A percentile compares a stretch with the other conserved stretches of the same genome.
Evolutionary conservation across 2,329 filamentous ascomycete species (phyloP).

Genomic region (Alternaria viburni): DNA sequence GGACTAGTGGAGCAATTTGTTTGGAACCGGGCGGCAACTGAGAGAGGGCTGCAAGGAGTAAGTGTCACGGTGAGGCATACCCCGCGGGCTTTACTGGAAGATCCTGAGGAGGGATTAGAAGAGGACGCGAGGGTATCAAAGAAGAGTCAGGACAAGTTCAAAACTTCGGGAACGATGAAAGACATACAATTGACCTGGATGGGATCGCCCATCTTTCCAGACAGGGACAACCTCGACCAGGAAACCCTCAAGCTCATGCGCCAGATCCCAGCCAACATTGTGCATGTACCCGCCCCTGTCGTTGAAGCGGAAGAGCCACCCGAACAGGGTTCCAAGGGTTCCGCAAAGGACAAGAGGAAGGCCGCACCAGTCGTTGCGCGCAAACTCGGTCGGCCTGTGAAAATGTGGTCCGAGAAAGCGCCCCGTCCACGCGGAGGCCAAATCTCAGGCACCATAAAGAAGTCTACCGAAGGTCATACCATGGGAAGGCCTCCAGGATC

Average conservation of each 20-base stretch:
- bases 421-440: constrained; percentile 5
- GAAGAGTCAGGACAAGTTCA: constrained; percentile 16
- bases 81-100: constrained; percentile 16
- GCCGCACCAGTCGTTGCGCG: background rate
- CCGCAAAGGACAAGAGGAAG: background rate
- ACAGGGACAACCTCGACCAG: constrained; percentile 27
- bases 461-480: background rate
- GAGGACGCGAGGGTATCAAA: constrained; percentile 3
- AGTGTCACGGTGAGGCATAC: constrained; percentile 45
- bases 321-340: background rate
- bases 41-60: constrained; percentile 66
- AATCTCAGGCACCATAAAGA: background rate
- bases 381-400: constrained; percentile 3
- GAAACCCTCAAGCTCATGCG: constrained; percentile 27
- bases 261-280: background rate
- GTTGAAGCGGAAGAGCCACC: background rate
- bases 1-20: constrained; percentile 71
- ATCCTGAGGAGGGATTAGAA: constrained; percentile 5
- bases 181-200: constrained; percentile 49
- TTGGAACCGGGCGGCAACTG: constrained; percentile 72
- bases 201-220: constrained; percentile 43
- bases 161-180: constrained; percentile 30
- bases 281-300: background rate
- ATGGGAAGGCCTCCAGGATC: constrained; percentile 25
- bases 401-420: background rate